These are phyloP conservation scores for Rhexocercosporidium sp. DNA, from an alignment of 2,329 filamentous ascomycete genomes.

Conservation along the genomic window DNA sequence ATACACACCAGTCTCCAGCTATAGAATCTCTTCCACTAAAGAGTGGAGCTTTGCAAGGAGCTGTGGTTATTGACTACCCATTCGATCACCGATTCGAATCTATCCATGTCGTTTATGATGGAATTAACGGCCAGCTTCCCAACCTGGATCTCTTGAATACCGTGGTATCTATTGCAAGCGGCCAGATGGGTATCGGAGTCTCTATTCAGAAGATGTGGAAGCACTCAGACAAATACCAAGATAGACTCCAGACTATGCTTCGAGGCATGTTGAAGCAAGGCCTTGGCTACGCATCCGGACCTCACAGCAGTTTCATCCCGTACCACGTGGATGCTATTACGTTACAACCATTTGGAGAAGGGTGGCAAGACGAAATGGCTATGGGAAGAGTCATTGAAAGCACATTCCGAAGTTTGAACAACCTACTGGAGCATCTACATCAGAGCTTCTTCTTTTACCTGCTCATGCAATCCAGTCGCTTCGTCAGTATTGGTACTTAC, in stretches of 20 bases:
- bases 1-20: conserved; percentile 74
- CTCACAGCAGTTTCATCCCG: conserved; percentile 94
- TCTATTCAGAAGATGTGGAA: conserved; percentile 85
- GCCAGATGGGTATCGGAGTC: conserved; percentile 89
- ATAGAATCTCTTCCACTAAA: conserved; percentile 85
- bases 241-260: conserved; percentile 86
- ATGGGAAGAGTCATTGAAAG: conserved; percentile 90
- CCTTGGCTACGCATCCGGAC: conserved; percentile 84
- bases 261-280: conserved; percentile 93
- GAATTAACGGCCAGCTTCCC: conserved; percentile 91
- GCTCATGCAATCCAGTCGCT: conserved; percentile 86
- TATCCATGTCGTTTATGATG: conserved; percentile 92
- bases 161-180: conserved; percentile 82
- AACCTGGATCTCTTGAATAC: conserved; percentile 97
- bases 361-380: conserved; percentile 98
- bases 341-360: conserved; percentile 84
- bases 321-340: conserved; percentile 98
- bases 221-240: conserved; percentile 77
- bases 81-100: conserved; percentile 84
- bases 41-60: conserved; percentile 90
- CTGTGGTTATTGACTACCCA: conserved; percentile 91
- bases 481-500: conserved; percentile 98
- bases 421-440: conserved; percentile 93
- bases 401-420: conserved; percentile 92
- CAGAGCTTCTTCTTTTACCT: conserved; percentile 99